These are phyloP conservation scores for Ceratocystis diversiconidia DNA, from an alignment of 2,329 filamentous ascomycete species.

Conservation along the genomic window DNA sequence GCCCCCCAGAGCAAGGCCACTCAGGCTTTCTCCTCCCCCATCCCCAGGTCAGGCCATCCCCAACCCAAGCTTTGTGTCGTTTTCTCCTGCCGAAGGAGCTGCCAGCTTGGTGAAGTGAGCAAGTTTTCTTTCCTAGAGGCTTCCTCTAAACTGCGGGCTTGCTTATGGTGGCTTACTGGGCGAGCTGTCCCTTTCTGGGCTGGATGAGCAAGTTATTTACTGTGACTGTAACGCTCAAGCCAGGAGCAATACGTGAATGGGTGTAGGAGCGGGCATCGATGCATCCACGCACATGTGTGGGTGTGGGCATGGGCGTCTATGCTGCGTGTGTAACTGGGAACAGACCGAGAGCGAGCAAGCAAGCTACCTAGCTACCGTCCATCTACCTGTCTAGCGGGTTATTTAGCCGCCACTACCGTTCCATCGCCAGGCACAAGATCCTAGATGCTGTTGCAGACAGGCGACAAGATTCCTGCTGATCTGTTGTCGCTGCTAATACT, in stretches of 20 bases:
- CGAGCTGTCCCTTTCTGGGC: neutral
- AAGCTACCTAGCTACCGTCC: neutral
- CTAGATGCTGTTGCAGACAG: neutral
- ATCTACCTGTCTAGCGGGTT: neutral
- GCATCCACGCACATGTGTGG: neutral
- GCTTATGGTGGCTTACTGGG: neutral
- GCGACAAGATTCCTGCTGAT: neutral
- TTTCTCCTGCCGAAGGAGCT: neutral
- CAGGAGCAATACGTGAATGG: neutral
- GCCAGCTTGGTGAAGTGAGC: neutral
- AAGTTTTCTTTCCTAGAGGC: neutral
- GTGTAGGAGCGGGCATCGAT: neutral
- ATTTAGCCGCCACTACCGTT: neutral
- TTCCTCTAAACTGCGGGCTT: neutral
- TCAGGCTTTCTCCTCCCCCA: neutral
- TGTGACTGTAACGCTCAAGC: conserved; percentile 18
- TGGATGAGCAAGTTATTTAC: conserved; percentile 6
- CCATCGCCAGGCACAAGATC: neutral
- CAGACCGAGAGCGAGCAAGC: neutral
- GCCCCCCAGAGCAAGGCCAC: neutral
- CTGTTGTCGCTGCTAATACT: neutral
- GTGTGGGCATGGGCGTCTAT: neutral
- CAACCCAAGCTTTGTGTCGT: conserved; percentile 9
- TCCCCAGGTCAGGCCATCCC: neutral
- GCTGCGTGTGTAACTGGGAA: neutral